Base-by-base conservation (phyloP, 176 grass and related monocot genomes). In the Rhynchospora pubera region DNA sequence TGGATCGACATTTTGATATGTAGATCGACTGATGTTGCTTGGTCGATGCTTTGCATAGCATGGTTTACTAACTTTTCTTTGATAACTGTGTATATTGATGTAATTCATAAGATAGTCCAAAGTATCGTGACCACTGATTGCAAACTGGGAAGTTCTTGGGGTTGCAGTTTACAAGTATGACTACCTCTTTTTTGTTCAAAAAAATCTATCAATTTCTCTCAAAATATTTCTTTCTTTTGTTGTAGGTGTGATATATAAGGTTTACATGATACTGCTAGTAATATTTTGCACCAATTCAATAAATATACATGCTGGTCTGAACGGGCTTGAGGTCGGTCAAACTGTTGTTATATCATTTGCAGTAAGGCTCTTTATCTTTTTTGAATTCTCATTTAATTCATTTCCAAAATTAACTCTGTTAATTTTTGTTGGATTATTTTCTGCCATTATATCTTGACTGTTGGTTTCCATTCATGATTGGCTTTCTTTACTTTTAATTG, bases 261-360 rank as follows among this genome's bases (percentile, higher is more conserved):
- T 93, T 83, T 95, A 95, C 89, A 99, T 99, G 96, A 82, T 88
- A n/a, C 77, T 99, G 85, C 57, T 99, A 87, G 96, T 90, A 61
- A 91, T 99, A 18, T 99, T 99, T 58, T 99, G 96, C 78, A 95
- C 96, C 86, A 99, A 99, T 83, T 95, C 96, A 45, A 99, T 99
- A 81, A 99, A 99, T 60, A 99, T 99, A 84, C 96, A 99, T 68
- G 96, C 96, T 62, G 96, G 96, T 39, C 65, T 99, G 86, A 99
- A 99, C 88, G 96, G 96, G 21, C 90, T 99, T 61, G 96, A 99
- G 92, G 87, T 89, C 73, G 96, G 93, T 60, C 96, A 99, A 82
- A 93, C 96, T 72, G 87, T 99, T 74, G 91, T 99, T 76, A 95
- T 99, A 87, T 93, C 96, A 84, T 87, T 93, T 81, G 96, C 96